phyloP scores from a whole-genome alignment of 2,329 filamentous ascomycete species.

The Curvularia spicifera region DNA sequence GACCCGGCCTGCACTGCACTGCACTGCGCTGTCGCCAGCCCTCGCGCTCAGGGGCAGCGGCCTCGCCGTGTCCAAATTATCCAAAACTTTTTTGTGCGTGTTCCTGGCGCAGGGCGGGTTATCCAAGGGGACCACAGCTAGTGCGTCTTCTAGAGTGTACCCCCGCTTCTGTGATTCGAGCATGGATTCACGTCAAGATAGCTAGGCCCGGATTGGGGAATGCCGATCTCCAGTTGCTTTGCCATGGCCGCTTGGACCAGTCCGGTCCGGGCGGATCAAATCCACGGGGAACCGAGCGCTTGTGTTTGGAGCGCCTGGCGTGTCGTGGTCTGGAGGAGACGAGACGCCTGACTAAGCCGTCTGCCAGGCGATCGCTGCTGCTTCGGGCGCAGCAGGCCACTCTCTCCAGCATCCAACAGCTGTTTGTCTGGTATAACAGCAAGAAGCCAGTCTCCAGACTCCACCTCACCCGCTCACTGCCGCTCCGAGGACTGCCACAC shows the following conservation, averaged over 20 bases:
- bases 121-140: constrained; percentile 21
- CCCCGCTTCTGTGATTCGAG: constrained; percentile 33
- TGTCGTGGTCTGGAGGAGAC: too few species aligned
- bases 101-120: constrained; percentile 27
- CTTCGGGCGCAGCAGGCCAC: constrained; percentile 3
- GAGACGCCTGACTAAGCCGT: constrained; percentile 19
- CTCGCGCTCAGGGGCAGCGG: neutral
- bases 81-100: constrained; percentile 28
- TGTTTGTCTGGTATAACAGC: constrained; percentile 21
- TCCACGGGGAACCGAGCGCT: constrained; percentile 32
- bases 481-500: constrained; percentile 16
- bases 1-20: neutral
- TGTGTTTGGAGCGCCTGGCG: constrained; percentile 20
- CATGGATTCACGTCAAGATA: constrained; percentile 19
- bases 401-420: constrained; percentile 20
- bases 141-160: constrained; percentile 20
- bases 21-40: neutral
- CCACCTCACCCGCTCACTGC: too few species aligned
- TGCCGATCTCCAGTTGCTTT: constrained; percentile 30
- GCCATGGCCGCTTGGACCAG: constrained; percentile 27
- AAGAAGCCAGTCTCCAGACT: too few species aligned
- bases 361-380: constrained; percentile 29
- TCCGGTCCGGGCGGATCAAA: constrained; percentile 30
- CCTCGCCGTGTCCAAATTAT: too few species aligned
- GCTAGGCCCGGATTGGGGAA: constrained; percentile 23